Evolutionary conservation across 208 protist species (phyloP), one percentile per base, ranked within the genome.

Genomic region (Trypanosoma cruzi): DNA sequence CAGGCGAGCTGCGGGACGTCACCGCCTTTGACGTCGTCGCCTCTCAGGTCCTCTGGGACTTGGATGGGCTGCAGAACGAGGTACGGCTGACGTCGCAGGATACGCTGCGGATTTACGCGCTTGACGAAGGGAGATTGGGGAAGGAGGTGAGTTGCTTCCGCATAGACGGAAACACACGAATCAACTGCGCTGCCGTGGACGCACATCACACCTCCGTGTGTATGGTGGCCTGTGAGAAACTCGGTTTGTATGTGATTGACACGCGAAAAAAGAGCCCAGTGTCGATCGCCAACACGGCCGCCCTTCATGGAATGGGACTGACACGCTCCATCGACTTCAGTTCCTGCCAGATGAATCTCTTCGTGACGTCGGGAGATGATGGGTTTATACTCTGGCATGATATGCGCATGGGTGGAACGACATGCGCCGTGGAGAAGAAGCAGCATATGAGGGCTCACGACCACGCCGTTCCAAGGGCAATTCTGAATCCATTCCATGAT

Each of bases 401-500:
- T 59, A 64, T 96, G 20, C 70, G 85, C 24, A 71, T 73, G 63
- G 69, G 68, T n/a, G 66, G 55, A 37, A 24, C 50, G 11, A 52
- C 56, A 13, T 71, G 16, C 20, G 8, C 49, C 24, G 54, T 72
- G 34, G 37, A 65, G 40, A 56, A 54, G 48, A 40, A 32, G 46
- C 26, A 52, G 16, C 40, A 75, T 52, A 32, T 95, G 18, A 57
- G 71, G 37, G 89, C 83, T 11, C 90, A 95, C 52, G 85, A 94
- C 22, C 93, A 97, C 52, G 57, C 65, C 0, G 74, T 94, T 11
- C 69, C 78, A 20, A 67, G 71, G 31, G 82, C 85, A 20, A n/a
- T 80, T n/a, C 90, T 93, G 53, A 96, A 97, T 64, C 76, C 91
- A 5, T 94, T 93, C 55, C 85, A 94, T 54, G 80, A 93, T 46